Evolutionary conservation across 1,284 basidiomycete species (phyloP), one percentile per base, ranked within the genome.

Genomic region (Ganoderma lucidum): DNA sequence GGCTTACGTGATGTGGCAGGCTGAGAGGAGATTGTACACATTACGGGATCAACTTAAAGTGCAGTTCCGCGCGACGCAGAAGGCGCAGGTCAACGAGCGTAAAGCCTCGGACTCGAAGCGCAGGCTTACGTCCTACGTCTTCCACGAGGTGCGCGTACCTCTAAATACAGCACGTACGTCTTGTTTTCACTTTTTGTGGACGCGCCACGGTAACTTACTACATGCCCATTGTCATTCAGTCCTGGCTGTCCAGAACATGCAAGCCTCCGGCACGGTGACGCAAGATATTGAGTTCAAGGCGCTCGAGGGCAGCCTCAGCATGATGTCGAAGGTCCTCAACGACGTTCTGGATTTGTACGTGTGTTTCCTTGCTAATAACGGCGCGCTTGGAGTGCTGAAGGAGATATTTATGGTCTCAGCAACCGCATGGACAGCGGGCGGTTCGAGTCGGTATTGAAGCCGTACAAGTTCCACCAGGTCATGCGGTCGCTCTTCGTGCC

Each of bases 281-380:
- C 88, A 92, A 72, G 91, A 93, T 71, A 87, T 95, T 60, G 94
- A 96, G 79, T 94, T 94, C 77, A 88, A 87, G 72, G 94, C 93
- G 6, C 84, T 97, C 30, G 91, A 92, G 75, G 93, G 93, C 2
- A 94, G 92, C 78, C 81, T 97, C 67, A 91, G 88, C 70, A 95
- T 96, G 92, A 97, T 96, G 92, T 91, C 91, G n/a, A 93, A 94
- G 84, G 95, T 97, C 0, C 82, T 96, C 42, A 96, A 97, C 76
- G 95, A 96, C 78, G 93, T 96, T 42, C 83, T 96, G 48, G 93
- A 94, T 76, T 94, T 94, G 92, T 92, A 74, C 77, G 90, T 77
- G 30, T 3, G 17, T 10, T 9, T 3, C 32, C 17, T 35, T 35
- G 35, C 35, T 23, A 17, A 15, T 28, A 3, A 1, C 5, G 28